These are phyloP conservation scores for Wickerhamiella bombiphila DNA, from an alignment of 805 yeast species.

Conservation along the genomic window DNA sequence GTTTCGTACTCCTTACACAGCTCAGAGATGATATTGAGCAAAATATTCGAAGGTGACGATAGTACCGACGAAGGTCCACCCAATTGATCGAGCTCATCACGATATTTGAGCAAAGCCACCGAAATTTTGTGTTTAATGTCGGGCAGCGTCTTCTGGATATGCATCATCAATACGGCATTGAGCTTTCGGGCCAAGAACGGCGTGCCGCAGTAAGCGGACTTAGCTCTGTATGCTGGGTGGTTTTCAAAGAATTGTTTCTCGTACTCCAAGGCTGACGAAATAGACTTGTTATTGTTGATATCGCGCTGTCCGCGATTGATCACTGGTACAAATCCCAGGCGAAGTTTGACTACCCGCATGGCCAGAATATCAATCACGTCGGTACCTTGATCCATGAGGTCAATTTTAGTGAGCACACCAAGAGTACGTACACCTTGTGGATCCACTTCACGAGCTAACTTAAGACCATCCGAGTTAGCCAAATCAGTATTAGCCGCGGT, in stretches of 20 bases:
- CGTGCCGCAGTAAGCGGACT: slow-evolving; percentile 97
- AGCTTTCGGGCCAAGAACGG: slow-evolving; percentile 88
- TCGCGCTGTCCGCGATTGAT: slow-evolving; percentile 96
- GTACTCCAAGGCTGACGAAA: slow-evolving; percentile 70
- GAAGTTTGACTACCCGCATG: slow-evolving; percentile 85
- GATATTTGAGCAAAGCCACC: slow-evolving; percentile 69
- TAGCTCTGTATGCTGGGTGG: slow-evolving; percentile 82
- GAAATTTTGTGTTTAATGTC: slow-evolving; percentile 87
- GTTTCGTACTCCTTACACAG: slow-evolving; percentile 84
- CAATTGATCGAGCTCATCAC: slow-evolving; percentile 55
- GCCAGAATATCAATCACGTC: slow-evolving; percentile 92
- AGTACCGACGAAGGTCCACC: slow-evolving; percentile 38
- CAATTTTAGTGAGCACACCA: slow-evolving; percentile 93
- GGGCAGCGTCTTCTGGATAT: slow-evolving; percentile 77
- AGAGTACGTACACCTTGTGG: slow-evolving; percentile 93
- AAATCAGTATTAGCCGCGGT: slow-evolving; percentile 94
- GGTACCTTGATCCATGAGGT: slow-evolving; percentile 95
- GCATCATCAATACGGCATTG: slow-evolving; percentile 75
- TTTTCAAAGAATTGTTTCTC: slow-evolving; percentile 71
- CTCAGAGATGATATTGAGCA: slow-evolving; percentile 80
- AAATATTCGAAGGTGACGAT: slow-evolving; percentile 66
- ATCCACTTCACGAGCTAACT: slow-evolving; percentile 93
- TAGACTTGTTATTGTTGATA: slow-evolving; percentile 75
- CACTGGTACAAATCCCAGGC: slow-evolving; percentile 94
- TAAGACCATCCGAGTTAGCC: slow-evolving; percentile 93